Conservation (phyloP, 805 yeast genomes). For the Wickerhamiella cacticola region DNA sequence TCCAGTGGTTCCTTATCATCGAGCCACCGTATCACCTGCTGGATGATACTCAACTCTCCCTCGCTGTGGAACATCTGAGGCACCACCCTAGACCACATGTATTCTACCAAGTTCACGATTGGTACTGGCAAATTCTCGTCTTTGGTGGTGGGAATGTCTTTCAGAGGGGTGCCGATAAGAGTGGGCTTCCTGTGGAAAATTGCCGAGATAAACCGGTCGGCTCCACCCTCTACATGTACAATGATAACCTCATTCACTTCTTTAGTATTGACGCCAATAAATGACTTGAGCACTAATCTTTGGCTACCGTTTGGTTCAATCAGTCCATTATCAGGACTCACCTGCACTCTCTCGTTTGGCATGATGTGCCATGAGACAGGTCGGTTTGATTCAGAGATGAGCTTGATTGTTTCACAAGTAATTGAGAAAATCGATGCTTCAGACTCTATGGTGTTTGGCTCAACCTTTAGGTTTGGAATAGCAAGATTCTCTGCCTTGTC, state of each 20-base stretch:
- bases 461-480: conserved; percentile 33
- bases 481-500: conserved; percentile 37
- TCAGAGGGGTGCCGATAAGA: conserved; percentile 27
- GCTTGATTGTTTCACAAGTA: conserved; percentile 8
- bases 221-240: conserved; percentile 11
- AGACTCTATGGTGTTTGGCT: conserved; percentile 27
- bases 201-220: conserved; percentile 17
- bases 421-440: conserved; percentile 23
- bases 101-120: conserved; percentile 29
- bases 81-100: conserved; percentile 23
- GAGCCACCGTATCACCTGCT: conserved; percentile 28
- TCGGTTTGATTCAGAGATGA: not conserved
- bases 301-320: conserved; percentile 4
- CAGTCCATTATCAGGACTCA: conserved; percentile 11
- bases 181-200: conserved; percentile 25
- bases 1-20: conserved; percentile 28
- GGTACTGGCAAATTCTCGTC: conserved; percentile 26
- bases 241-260: conserved; percentile 12
- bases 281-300: conserved; percentile 11
- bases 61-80: conserved; percentile 21
- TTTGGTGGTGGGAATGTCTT: conserved; percentile 11
- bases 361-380: conserved; percentile 11
- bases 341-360: conserved; percentile 3
- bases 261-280: not conserved
- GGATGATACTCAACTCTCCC: conserved; percentile 19